These are phyloP conservation scores for Lycium ferocissimum DNA, from an alignment of 257 asterid species.

Conservation along the genomic window DNA sequence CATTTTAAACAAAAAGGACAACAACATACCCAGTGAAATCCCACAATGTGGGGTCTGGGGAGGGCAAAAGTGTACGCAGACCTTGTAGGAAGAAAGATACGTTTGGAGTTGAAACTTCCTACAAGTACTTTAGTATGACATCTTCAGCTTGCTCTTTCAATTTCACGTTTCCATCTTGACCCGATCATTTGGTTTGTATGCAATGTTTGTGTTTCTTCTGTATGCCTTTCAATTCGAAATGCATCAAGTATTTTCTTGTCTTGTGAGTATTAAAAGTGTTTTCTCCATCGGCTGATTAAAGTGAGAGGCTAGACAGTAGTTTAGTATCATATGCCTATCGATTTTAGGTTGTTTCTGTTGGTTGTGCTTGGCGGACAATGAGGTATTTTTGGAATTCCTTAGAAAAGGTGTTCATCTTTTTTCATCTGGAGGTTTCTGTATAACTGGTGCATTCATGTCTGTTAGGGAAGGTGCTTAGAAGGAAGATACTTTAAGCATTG, in stretches of 20 bases:
- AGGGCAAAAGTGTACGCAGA: too few species aligned
- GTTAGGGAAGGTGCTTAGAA: neutral
- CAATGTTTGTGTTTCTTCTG: slow-evolving; percentile 8
- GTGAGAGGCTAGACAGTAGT: neutral
- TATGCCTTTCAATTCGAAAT: neutral
- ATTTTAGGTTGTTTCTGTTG: slow-evolving; percentile 1
- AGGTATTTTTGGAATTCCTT: slow-evolving; percentile 9
- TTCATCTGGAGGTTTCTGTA: slow-evolving; percentile 9
- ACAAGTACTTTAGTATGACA: neutral
- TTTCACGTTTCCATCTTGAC: slow-evolving; percentile 15
- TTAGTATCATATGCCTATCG: neutral
- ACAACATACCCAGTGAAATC: too few species aligned
- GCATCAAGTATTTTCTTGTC: neutral
- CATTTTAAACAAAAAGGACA: neutral
- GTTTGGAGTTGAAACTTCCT: neutral
- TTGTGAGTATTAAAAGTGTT: neutral
- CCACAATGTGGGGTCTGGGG: too few species aligned
- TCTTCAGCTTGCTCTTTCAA: neutral
- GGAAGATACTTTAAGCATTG: neutral
- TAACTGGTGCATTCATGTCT: slow-evolving; percentile 14
- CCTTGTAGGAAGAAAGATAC: neutral
- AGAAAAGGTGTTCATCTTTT: neutral
- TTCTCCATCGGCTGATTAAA: neutral
- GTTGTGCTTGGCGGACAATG: slow-evolving; percentile 2
- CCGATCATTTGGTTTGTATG: slow-evolving; percentile 18